These are phyloP conservation scores for Tanacetum coccineum DNA, from an alignment of 129 eudicot species.

Conservation along the genomic window DNA sequence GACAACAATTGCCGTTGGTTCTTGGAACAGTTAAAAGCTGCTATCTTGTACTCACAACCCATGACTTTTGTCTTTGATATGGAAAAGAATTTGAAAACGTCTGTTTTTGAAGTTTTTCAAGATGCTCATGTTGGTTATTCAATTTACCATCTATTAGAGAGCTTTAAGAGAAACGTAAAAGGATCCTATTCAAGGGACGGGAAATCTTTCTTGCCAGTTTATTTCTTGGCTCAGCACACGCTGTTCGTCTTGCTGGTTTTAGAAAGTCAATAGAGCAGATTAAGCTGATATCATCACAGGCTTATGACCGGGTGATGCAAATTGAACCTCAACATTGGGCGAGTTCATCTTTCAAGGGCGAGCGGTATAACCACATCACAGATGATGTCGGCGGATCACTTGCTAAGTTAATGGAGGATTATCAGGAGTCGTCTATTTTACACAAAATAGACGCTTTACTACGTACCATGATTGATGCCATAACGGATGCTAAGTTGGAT, in stretches of 20 bases:
- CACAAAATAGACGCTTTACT: slow-evolving; percentile 63
- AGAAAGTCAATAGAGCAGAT: slow-evolving; percentile 55
- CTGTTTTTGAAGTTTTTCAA: no score
- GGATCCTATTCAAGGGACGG: slow-evolving; percentile 73
- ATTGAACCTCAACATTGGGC: slow-evolving; percentile 71
- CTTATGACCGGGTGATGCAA: slow-evolving; percentile 72
- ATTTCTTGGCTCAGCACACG: slow-evolving; percentile 67
- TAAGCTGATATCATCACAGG: slow-evolving; percentile 53
- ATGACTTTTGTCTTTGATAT: no score
- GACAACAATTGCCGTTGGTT: no score
- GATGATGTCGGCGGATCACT: slow-evolving; percentile 45
- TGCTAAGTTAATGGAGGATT: no score
- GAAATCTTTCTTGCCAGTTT: slow-evolving; percentile 44
- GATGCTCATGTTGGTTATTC: no score
- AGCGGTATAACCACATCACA: slow-evolving; percentile 50
- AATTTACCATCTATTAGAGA: slow-evolving; percentile 60
- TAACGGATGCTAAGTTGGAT: slow-evolving; percentile 39
- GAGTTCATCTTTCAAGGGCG: slow-evolving; percentile 52
- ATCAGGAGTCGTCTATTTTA: slow-evolving; percentile 47
- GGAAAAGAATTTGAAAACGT: no score
- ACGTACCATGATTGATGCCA: slow-evolving; percentile 33
- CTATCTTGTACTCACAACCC: no score
- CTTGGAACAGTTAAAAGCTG: no score
- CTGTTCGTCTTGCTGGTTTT: slow-evolving; percentile 46
- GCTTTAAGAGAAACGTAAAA: slow-evolving; percentile 49